Evolutionary conservation across 176 grass and related monocot genomes (phyloP).

Genomic region (Leersia perrieri): DNA sequence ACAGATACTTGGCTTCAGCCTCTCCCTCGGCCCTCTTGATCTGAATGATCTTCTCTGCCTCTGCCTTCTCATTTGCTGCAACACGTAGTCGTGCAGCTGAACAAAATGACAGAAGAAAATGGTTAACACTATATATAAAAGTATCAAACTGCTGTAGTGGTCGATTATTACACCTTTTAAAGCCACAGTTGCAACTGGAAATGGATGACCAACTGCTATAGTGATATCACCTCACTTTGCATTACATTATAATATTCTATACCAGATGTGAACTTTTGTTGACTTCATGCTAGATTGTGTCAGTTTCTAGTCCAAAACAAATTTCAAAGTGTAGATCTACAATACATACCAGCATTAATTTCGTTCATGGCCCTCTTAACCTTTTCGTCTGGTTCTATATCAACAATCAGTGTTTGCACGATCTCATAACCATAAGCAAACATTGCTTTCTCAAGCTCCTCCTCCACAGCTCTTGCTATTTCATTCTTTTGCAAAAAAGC

Average conservation of each 20-base stretch:
- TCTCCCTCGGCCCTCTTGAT: conserved; percentile 53
- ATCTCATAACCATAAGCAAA: conserved; percentile 49
- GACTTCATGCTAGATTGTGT: background rate
- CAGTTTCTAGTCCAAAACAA: conserved; percentile 11
- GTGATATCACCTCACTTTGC: background rate
- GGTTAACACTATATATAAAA: conserved; percentile 7
- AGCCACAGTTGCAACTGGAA: background rate
- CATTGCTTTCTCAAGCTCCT: conserved; percentile 50
- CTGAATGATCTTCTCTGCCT: conserved; percentile 56
- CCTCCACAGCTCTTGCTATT: conserved; percentile 46
- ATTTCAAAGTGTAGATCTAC: background rate
- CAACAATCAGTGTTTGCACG: conserved; percentile 52
- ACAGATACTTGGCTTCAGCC: conserved; percentile 44
- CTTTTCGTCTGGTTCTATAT: conserved; percentile 49
- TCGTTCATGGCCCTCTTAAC: conserved; percentile 54
- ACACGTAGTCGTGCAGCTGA: conserved; percentile 50
- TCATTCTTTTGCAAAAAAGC: conserved; percentile 50
- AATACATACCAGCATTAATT: conserved; percentile 45
- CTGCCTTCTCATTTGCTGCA: conserved; percentile 45
- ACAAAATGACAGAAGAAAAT: background rate
- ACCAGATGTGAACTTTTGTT: background rate
- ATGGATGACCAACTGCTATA: background rate
- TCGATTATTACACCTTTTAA: background rate
- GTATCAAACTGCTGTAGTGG: background rate
- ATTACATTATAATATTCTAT: background rate